phyloP scores from a whole-genome alignment of 371 early-diverging fungal genomes.

The Blastocladiella emersonii region DNA sequence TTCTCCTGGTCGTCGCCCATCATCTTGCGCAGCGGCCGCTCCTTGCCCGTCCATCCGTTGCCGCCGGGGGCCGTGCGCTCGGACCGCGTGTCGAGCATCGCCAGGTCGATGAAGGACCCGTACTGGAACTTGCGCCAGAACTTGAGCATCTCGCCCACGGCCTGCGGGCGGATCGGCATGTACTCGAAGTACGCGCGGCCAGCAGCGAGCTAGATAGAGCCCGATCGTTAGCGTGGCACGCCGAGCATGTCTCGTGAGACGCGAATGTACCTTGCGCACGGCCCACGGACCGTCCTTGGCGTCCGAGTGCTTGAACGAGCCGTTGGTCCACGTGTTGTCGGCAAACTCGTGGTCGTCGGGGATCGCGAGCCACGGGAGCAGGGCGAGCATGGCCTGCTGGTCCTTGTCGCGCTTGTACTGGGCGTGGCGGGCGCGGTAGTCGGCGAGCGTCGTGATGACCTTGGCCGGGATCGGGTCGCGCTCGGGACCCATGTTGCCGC shows the following conservation, averaged over 20 bases:
- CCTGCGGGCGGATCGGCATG: not conserved
- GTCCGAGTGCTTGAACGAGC: not conserved
- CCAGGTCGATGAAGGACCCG: conserved; percentile 21
- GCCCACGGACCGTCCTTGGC: not conserved
- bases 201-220: not conserved
- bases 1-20: conserved; percentile 18
- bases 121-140: conserved; percentile 22
- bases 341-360: conserved; percentile 6
- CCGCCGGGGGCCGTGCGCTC: conserved; percentile 10
- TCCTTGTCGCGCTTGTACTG: conserved; percentile 2
- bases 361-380: not conserved
- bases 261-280: no score
- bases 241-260: no score
- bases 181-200: not conserved
- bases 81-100: conserved; percentile 26
- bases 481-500: not conserved
- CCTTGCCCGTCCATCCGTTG: not conserved
- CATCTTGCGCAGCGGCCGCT: not conserved
- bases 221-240: no score
- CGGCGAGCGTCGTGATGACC: not conserved
- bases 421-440: not conserved
- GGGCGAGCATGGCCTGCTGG: not conserved
- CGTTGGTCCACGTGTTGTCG: not conserved
- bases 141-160: not conserved
- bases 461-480: not conserved